Base-by-base conservation (phyloP, 1,139 yeast genomes). In the Hansenula sp. region DNA sequence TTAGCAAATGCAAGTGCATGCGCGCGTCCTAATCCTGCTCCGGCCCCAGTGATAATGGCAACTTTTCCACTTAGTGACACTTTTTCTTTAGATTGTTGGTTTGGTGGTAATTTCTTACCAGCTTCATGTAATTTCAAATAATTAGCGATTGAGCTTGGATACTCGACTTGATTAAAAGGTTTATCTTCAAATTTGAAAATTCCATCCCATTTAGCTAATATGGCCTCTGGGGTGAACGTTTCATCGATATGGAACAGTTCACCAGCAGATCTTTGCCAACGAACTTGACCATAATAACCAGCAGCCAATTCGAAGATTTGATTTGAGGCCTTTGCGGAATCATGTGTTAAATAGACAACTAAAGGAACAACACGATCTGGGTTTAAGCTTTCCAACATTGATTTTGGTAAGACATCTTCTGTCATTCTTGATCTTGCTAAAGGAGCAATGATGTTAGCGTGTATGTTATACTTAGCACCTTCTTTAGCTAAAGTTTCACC, bases 401-500 rank as follows among this genome's bases (percentile, higher is more conserved):
- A 89, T 40, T 89, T 86, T 39, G 98, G 97, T 61, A 93, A 72
- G 48, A 93, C 77, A 36, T 82, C 77, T 69, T 90, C 97, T 28
- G 98, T 93, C 97, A 93, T 90, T 72, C 97, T 82, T 38, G 96
- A 87, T 59, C 91, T 87, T 27, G 98, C 98, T 55, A 93, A 75
- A 25, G 98, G 97, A 11, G 96, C 96, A 71, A 93, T 89, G 38
- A 84, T 81, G 65, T 93, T 93, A 40, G 88, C 89, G 52, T 72
- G 70, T 61, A 93, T 91, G 68, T 90, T 90, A 71, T 86, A 81
- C 63, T 77, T 88, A 47, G 64, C 77, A 55, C 99, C 99, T 68
- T 93, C 99, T 70, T 89, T 90, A 35, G 98, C 96, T 58, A 91
- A 77, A 28, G 98, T 89, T 68, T 93, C 96, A 41, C 96, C 85